phyloP scores from a whole-genome alignment of 1,284 basidiomycete genomes.

The Apiotrichum domesticum region DNA sequence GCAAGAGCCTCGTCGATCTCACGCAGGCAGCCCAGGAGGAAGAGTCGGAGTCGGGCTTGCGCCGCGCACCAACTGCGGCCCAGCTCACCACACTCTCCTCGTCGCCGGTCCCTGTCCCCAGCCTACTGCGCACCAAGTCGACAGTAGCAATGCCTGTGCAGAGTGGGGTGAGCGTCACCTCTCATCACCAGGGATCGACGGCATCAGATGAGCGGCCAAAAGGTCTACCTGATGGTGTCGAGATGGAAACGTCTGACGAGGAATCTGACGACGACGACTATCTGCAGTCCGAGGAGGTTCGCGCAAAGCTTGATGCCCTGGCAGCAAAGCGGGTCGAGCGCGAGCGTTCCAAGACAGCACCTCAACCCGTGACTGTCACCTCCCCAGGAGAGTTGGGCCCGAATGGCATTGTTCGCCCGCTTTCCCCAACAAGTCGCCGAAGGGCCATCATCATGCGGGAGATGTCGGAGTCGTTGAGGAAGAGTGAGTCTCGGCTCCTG shows the following conservation, averaged over 20 bases:
- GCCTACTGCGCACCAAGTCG: constrained; percentile 37
- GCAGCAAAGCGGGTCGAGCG: constrained; percentile 27
- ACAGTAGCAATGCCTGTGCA: constrained; percentile 41
- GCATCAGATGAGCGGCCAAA: constrained; percentile 5
- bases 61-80: constrained; percentile 30
- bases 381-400: constrained; percentile 18
- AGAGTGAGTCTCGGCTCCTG: constrained; percentile 27
- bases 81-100: constrained; percentile 23
- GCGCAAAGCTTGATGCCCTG: constrained; percentile 32
- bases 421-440: constrained; percentile 35
- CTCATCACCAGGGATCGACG: constrained; percentile 10
- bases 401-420: constrained; percentile 28
- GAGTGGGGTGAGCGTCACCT: constrained; percentile 37
- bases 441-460: constrained; percentile 42
- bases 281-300: constrained; percentile 33
- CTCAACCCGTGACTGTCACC: constrained; percentile 2
- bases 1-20: constrained; percentile 43
- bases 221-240: constrained; percentile 17
- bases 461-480: constrained; percentile 41
- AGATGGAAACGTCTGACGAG: constrained; percentile 33
- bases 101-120: constrained; percentile 25
- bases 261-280: constrained; percentile 33
- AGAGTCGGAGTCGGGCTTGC: constrained; percentile 11
- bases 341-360: neutral
- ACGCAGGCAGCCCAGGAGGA: constrained; percentile 6